Conservation (phyloP, 164 flowering plant species). For the Magnolia kwangsiensis region DNA sequence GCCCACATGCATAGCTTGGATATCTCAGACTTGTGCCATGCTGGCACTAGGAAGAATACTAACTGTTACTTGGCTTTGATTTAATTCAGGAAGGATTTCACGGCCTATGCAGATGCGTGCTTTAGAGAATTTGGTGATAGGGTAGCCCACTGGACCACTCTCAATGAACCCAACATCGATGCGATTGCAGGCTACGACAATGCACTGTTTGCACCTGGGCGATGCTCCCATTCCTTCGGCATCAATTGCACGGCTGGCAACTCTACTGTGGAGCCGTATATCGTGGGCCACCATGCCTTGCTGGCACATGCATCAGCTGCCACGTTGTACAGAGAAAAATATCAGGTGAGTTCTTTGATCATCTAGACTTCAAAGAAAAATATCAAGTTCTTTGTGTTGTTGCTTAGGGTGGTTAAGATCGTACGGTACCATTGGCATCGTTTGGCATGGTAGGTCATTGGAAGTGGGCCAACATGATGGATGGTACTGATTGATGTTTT, state of each 20-base stretch:
- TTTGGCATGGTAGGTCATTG: too few species aligned
- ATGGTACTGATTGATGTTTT: too few species aligned
- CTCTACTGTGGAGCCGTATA: slow-evolving; percentile 39
- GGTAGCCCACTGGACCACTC: slow-evolving; percentile 53
- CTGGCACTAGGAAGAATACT: background rate
- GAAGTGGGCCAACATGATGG: too few species aligned
- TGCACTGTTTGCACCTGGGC: slow-evolving; percentile 37
- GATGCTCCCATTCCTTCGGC: background rate
- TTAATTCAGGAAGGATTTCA: slow-evolving; percentile 27
- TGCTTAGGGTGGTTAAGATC: too few species aligned
- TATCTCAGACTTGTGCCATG: too few species aligned
- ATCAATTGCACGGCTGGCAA: background rate
- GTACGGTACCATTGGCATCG: too few species aligned
- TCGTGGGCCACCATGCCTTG: slow-evolving; percentile 33
- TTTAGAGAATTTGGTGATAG: slow-evolving; percentile 43
- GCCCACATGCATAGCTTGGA: too few species aligned
- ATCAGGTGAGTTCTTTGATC: slow-evolving; percentile 24
- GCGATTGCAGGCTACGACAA: slow-evolving; percentile 16
- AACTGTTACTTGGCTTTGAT: background rate
- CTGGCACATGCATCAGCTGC: slow-evolving; percentile 44
- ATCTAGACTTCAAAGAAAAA: too few species aligned
- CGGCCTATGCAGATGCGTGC: slow-evolving; percentile 47
- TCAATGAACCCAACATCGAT: slow-evolving; percentile 40
- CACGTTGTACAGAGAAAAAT: slow-evolving; percentile 32
- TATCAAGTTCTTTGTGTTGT: too few species aligned